phyloP scores from a whole-genome alignment of 345 rosid species.

The Corymbia maculata region DNA sequence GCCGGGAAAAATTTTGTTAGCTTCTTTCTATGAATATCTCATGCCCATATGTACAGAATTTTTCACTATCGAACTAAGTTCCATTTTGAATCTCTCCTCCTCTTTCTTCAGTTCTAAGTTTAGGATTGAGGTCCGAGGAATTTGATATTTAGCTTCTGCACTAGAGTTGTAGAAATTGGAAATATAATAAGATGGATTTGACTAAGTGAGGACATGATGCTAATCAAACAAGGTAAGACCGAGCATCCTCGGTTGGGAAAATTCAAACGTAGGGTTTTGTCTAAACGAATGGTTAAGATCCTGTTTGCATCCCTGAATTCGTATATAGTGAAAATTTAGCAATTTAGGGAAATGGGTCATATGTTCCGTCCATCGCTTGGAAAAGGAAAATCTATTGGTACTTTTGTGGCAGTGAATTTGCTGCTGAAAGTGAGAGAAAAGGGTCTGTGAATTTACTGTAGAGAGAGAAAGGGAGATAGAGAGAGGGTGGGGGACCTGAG shows the following conservation, averaged over 20 bases:
- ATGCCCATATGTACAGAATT: slow-evolving; percentile 28
- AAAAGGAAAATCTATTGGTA: not conserved
- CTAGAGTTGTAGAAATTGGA: not conserved
- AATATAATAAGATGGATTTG: not conserved
- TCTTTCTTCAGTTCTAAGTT: not conserved
- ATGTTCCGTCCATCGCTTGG: not conserved
- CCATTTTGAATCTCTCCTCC: not conserved
- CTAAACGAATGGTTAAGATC: not conserved
- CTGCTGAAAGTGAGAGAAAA: not conserved
- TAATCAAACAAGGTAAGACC: not conserved
- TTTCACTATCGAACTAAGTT: not conserved
- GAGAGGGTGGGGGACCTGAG: not conserved
- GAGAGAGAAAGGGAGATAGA: not conserved
- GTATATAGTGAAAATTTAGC: not conserved
- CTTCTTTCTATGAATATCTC: not conserved
- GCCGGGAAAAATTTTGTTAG: slow-evolving; percentile 53
- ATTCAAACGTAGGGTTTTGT: not conserved
- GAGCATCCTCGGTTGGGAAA: not conserved
- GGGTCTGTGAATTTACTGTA: not conserved
- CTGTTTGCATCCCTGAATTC: not conserved
- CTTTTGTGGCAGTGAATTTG: not conserved
- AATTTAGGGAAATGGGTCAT: not conserved
- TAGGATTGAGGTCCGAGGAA: not conserved
- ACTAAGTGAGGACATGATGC: not conserved
- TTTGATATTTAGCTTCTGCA: not conserved